A percentile compares a stretch with the other conserved stretches of the same genome.
Evolutionary conservation across 179 eudicot genomes (phyloP).

Genomic region (Gypsophila paniculata): DNA sequence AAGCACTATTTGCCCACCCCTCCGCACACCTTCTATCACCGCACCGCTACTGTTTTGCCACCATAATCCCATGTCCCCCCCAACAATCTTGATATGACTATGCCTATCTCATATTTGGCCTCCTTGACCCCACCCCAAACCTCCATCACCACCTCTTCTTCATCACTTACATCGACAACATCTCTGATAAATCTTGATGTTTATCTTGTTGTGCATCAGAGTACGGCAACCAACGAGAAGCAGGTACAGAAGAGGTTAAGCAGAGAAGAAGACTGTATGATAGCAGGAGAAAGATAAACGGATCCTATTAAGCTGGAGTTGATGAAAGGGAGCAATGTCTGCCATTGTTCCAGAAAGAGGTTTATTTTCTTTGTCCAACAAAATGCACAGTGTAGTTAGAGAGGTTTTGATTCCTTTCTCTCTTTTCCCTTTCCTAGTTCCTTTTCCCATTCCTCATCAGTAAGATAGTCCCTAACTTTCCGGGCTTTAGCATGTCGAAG

Average conservation of each 20-base stretch:
- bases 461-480: background rate
- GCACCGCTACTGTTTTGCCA: background rate
- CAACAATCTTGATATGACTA: background rate
- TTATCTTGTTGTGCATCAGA: background rate
- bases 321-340: background rate
- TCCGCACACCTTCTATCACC: background rate
- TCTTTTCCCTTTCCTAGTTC: background rate
- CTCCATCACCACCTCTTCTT: background rate
- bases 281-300: background rate
- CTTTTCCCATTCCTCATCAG: background rate
- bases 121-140: background rate
- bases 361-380: background rate
- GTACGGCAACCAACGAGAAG: background rate
- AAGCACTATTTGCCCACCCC: background rate
- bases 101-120: background rate
- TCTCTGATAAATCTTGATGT: background rate
- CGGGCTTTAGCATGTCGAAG: background rate
- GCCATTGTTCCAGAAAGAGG: background rate
- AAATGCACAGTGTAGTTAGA: background rate
- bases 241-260: conserved; percentile 1
- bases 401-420: background rate
- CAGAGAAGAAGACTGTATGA: background rate
- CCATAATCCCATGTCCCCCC: background rate
- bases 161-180: background rate
- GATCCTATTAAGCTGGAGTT: background rate